phyloP scores from a whole-genome alignment of 805 yeast genomes.

The Teunomyces funiuensis region DNA sequence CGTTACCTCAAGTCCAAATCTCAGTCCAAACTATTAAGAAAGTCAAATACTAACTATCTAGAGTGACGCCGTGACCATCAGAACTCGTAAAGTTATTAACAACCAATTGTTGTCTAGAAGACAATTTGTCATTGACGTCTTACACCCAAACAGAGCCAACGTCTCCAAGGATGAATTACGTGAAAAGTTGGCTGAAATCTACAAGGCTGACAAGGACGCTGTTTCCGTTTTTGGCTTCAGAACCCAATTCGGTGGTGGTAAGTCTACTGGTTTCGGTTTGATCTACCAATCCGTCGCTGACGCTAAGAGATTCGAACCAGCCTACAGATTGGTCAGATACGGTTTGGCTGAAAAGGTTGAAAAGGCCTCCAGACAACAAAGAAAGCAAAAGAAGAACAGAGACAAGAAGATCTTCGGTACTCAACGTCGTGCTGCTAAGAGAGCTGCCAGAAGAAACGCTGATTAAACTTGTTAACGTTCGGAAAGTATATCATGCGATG shows the following conservation, averaged over 20 bases:
- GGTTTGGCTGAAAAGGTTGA: slow-evolving; percentile 96
- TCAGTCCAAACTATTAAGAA: neutral
- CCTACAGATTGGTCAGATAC: slow-evolving; percentile 98
- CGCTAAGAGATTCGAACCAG: slow-evolving; percentile 98
- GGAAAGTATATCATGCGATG: slow-evolving; percentile 6
- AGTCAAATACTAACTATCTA: slow-evolving; percentile 32
- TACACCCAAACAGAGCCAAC: slow-evolving; percentile 99
- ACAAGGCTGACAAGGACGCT: slow-evolving; percentile 91
- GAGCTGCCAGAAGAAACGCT: slow-evolving; percentile 85
- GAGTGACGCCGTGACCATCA: slow-evolving; percentile 99
- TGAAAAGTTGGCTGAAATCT: slow-evolving; percentile 83
- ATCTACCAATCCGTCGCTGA: slow-evolving; percentile 97
- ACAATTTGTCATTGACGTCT: slow-evolving; percentile 98
- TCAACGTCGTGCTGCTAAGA: slow-evolving; percentile 90
- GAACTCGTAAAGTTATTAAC: slow-evolving; percentile 98
- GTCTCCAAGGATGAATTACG: slow-evolving; percentile 99
- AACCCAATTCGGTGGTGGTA: slow-evolving; percentile 99
- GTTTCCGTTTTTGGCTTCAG: slow-evolving; percentile 99
- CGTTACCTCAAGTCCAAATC: slow-evolving; percentile 64
- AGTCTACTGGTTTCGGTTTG: slow-evolving; percentile 98
- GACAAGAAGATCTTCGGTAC: slow-evolving; percentile 99
- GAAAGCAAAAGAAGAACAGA: slow-evolving; percentile 99
- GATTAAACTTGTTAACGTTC: slow-evolving; percentile 47
- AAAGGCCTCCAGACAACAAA: slow-evolving; percentile 98
- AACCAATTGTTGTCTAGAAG: slow-evolving; percentile 99